Evolutionary conservation across 2,329 filamentous ascomycete genomes (phyloP).

Genomic region (Neodidymelliopsis sp.): DNA sequence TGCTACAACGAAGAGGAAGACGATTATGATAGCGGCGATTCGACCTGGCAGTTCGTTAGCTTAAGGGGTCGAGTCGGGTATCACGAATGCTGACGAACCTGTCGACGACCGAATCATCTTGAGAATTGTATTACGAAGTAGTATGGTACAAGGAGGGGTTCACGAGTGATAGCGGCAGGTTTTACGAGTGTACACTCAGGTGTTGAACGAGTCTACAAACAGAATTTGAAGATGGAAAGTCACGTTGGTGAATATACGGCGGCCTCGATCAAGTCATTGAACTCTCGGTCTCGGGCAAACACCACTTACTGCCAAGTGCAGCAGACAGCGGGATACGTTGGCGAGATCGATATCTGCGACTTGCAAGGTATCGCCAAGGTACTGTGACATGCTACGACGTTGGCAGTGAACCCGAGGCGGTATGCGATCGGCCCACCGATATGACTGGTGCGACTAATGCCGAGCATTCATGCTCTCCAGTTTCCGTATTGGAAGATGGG

Average conservation of each 20-base stretch:
- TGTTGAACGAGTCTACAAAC: constrained; percentile 16
- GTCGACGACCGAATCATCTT: constrained; percentile 32
- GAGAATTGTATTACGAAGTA: background rate
- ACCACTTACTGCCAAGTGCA: constrained; percentile 17
- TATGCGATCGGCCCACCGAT: constrained; percentile 12
- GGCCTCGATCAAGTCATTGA: constrained; percentile 10
- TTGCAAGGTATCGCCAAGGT: constrained; percentile 18
- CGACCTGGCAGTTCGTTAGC: constrained; percentile 27
- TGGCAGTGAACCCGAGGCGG: background rate
- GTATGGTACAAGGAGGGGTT: background rate
- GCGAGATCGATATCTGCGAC: constrained; percentile 11
- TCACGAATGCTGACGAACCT: constrained; percentile 19
- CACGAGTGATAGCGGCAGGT: background rate
- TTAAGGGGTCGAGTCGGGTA: background rate
- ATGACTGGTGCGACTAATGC: constrained; percentile 14
- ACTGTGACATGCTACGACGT: constrained; percentile 3
- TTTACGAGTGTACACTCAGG: constrained; percentile 8
- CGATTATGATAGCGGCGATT: constrained; percentile 29
- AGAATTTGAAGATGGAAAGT: constrained; percentile 7
- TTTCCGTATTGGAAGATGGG: constrained; percentile 4
- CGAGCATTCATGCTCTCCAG: constrained; percentile 11
- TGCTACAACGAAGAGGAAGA: constrained; percentile 34
- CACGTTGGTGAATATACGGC: background rate
- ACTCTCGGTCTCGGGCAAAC: constrained; percentile 10
- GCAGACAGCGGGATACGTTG: constrained; percentile 11